Percentiles rank a stretch among this genome's conserved stretches.
Evolutionary conservation across 2,329 filamentous ascomycete genomes (phyloP).

Genomic region (Rutstroemia sp.): DNA sequence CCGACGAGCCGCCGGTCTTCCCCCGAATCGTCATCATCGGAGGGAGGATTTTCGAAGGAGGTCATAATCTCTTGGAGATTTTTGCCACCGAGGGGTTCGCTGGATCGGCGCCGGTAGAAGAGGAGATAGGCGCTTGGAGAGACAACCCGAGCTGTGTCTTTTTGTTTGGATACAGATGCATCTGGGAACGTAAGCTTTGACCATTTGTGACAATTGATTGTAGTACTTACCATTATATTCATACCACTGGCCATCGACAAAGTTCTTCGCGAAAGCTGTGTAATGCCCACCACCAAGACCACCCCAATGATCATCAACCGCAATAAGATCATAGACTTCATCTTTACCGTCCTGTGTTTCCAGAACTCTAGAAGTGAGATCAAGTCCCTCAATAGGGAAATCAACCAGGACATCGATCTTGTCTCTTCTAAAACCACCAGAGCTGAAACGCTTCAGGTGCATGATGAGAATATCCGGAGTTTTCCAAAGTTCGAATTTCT

Average conservation of each 20-base stretch:
- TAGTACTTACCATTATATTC: constrained; percentile 78
- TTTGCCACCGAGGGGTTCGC: constrained; percentile 69
- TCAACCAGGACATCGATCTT: constrained; percentile 89
- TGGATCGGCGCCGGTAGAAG: constrained; percentile 86
- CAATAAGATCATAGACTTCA: constrained; percentile 87
- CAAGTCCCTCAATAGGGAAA: constrained; percentile 81
- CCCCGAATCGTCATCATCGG: constrained; percentile 52
- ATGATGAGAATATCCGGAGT: constrained; percentile 91
- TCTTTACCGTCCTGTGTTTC: constrained; percentile 74
- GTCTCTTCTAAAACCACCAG: constrained; percentile 71
- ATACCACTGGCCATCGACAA: constrained; percentile 84
- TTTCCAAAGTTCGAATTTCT: constrained; percentile 97
- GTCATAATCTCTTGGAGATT: constrained; percentile 65
- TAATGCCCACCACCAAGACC: constrained; percentile 93
- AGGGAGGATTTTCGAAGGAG: constrained; percentile 47
- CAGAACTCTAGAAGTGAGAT: constrained; percentile 73
- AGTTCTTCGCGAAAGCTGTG: constrained; percentile 90
- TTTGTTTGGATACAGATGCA: constrained; percentile 58
- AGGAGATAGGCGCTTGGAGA: constrained; percentile 80
- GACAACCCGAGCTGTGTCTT: constrained; percentile 55
- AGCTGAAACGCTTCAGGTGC: constrained; percentile 93
- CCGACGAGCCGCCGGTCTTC: constrained; percentile 81
- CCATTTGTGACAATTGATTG: background rate
- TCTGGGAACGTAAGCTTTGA: constrained; percentile 50
- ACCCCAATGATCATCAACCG: constrained; percentile 92